A percentile compares a stretch with the other conserved stretches of the same genome.
Evolutionary conservation across 2,329 filamentous ascomycete species (phyloP).

Genomic region (Paecilomyces niveus): DNA sequence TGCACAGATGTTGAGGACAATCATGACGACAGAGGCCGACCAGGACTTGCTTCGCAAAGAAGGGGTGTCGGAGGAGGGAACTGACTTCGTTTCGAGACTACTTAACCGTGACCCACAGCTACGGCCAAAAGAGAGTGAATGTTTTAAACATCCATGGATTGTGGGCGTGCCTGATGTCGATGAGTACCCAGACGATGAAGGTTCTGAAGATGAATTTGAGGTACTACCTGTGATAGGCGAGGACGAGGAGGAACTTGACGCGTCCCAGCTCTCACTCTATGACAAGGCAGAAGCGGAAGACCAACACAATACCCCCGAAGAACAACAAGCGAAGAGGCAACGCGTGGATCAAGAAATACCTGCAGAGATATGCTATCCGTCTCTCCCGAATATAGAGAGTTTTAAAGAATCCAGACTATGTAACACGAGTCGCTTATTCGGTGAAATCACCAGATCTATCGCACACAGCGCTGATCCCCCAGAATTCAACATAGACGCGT

Average conservation of each 20-base stretch:
- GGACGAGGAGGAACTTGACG: constrained; percentile 39
- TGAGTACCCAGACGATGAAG: constrained; percentile 58
- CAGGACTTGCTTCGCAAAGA: constrained; percentile 53
- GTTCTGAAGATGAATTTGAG: constrained; percentile 42
- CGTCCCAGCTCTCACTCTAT: constrained; percentile 58
- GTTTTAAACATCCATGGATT: constrained; percentile 73
- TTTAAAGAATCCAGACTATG: constrained; percentile 20
- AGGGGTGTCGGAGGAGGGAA: constrained; percentile 57
- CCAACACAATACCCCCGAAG: constrained; percentile 25
- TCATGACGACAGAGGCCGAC: constrained; percentile 73
- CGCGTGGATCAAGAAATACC: constrained; percentile 22
- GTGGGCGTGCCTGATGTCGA: constrained; percentile 44
- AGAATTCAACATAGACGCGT: constrained; percentile 21
- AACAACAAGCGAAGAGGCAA: constrained; percentile 29
- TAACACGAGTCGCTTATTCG: constrained; percentile 47
- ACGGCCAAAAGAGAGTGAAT: constrained; percentile 65
- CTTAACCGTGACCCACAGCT: constrained; percentile 70
- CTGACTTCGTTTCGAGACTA: constrained; percentile 72
- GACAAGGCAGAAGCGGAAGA: constrained; percentile 35
- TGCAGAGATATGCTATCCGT: constrained; percentile 33
- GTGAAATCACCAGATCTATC: constrained; percentile 53
- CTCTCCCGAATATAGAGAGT: constrained; percentile 33
- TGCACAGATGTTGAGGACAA: constrained; percentile 67
- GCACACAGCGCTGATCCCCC: constrained; percentile 47
- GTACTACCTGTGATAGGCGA: constrained; percentile 31